Percentiles rank a stretch among this genome's conserved stretches.
These are phyloP conservation scores for Pythium pyrilobum DNA, from an alignment of 352 stramenopile species.

Conservation along the genomic window DNA sequence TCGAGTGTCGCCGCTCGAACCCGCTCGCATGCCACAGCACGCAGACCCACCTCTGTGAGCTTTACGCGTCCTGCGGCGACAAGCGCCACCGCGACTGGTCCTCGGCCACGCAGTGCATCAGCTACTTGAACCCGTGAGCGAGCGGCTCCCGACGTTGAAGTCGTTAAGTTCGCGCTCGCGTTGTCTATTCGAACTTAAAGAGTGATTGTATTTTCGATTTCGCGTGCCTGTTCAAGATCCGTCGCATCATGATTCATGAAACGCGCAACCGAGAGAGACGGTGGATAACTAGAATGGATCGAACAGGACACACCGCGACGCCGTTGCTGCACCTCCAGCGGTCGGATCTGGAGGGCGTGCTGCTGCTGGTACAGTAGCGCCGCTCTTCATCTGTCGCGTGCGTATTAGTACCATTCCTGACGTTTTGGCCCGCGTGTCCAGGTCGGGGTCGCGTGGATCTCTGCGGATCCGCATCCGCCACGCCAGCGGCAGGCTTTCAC, in stretches of 20 bases:
- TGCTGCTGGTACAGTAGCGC: slow-evolving; percentile 6
- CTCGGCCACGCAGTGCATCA: slow-evolving; percentile 52
- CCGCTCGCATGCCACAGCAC: slow-evolving; percentile 81
- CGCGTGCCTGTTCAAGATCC: slow-evolving; percentile 13
- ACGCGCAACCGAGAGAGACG: neutral
- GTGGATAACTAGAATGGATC: neutral
- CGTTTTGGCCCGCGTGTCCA: no score
- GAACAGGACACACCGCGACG: no score
- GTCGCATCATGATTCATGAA: neutral
- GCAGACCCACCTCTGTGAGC: slow-evolving; percentile 78
- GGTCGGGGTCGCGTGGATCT: slow-evolving; percentile 6
- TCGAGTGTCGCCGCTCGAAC: slow-evolving; percentile 74
- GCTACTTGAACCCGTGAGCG: slow-evolving; percentile 41
- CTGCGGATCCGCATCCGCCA: neutral
- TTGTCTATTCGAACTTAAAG: slow-evolving; percentile 4
- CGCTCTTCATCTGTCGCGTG: neutral
- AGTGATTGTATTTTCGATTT: slow-evolving; percentile 4
- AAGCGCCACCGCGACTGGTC: slow-evolving; percentile 78
- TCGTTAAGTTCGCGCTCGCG: slow-evolving; percentile 1
- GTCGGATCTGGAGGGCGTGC: slow-evolving; percentile 4
- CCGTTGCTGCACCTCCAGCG: slow-evolving; percentile 1
- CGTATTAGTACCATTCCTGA: no score
- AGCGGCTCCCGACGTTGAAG: neutral
- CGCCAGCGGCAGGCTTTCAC: neutral
- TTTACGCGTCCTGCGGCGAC: slow-evolving; percentile 79